These are phyloP conservation scores for Mortierella sp. DNA, from an alignment of 371 early-diverging fungal genomes.

Conservation along the genomic window DNA sequence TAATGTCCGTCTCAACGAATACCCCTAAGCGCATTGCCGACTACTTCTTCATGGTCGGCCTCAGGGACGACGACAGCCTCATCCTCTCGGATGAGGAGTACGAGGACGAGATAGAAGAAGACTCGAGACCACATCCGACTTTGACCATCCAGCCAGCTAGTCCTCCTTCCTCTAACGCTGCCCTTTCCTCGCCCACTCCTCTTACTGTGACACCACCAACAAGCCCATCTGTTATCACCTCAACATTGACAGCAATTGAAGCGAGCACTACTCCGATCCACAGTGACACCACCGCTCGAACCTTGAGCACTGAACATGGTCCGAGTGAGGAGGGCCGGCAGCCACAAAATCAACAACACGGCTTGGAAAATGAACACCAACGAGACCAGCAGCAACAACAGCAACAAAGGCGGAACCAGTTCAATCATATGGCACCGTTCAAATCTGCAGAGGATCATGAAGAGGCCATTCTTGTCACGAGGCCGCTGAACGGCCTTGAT, in stretches of 20 bases:
- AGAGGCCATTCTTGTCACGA: not conserved
- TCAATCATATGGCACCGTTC: not conserved
- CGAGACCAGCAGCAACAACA: not conserved
- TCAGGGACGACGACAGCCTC: conserved; percentile 39
- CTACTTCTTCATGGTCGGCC: conserved; percentile 47
- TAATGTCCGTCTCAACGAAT: conserved; percentile 4
- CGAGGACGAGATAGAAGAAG: conserved; percentile 1
- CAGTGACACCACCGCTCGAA: not conserved
- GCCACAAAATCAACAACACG: conserved; percentile 12
- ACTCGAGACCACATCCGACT: not conserved
- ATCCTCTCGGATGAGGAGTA: conserved; percentile 14
- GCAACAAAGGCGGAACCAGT: not conserved
- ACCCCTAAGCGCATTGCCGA: conserved; percentile 40
- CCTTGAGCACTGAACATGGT: not conserved
- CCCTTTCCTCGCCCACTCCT: not conserved
- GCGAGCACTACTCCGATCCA: not conserved
- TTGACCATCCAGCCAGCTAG: not conserved
- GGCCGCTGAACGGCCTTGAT: not conserved
- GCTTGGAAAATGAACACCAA: not conserved
- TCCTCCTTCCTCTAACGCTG: not conserved
- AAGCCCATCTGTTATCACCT: not conserved
- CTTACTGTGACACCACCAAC: not conserved
- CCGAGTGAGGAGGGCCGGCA: not conserved
- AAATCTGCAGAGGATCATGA: not conserved
- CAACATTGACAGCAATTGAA: not conserved